phyloP scores from a whole-genome alignment of 805 yeast genomes.

The Pichia rugopelliculosa region DNA sequence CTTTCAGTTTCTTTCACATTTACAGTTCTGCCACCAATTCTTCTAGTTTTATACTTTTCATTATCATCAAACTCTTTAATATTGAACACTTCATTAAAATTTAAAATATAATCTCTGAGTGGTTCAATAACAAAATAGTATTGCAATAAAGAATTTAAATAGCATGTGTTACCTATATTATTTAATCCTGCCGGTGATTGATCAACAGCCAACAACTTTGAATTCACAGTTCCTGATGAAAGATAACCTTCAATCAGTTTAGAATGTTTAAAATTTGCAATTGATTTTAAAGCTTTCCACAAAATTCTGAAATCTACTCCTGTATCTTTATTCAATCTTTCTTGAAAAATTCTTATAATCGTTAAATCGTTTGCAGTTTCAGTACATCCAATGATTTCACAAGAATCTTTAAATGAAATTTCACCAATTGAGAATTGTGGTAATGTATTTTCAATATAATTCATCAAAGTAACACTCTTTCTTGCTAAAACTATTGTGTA shows the following conservation, averaged over 20 bases:
- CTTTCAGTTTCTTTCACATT: conserved; percentile 73
- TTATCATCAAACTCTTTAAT: conserved; percentile 23
- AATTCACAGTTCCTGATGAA: conserved; percentile 55
- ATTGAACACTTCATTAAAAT: conserved; percentile 38
- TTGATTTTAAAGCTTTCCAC: conserved; percentile 47
- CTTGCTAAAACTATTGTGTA: conserved; percentile 53
- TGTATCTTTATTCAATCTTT: conserved; percentile 31
- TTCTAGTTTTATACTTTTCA: conserved; percentile 38
- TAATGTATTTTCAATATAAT: conserved; percentile 41
- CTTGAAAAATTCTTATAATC: conserved; percentile 46
- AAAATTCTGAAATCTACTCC: conserved; percentile 47
- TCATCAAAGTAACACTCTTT: conserved; percentile 49
- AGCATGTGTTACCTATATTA: conserved; percentile 95
- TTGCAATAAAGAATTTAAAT: conserved; percentile 82
- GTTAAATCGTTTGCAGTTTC: conserved; percentile 50
- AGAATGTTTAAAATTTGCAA: conserved; percentile 51
- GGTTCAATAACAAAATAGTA: conserved; percentile 85
- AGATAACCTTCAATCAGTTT: conserved; percentile 49
- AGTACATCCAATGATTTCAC: conserved; percentile 41
- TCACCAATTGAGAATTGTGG: conserved; percentile 24
- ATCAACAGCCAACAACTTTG: conserved; percentile 49
- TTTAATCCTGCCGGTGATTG: conserved; percentile 88
- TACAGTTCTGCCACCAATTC: conserved; percentile 83
- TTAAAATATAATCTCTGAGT: conserved; percentile 55
- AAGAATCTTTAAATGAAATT: conserved; percentile 34